phyloP scores from a whole-genome alignment of 129 eudicot genomes.

The Ambrosia trifida region DNA sequence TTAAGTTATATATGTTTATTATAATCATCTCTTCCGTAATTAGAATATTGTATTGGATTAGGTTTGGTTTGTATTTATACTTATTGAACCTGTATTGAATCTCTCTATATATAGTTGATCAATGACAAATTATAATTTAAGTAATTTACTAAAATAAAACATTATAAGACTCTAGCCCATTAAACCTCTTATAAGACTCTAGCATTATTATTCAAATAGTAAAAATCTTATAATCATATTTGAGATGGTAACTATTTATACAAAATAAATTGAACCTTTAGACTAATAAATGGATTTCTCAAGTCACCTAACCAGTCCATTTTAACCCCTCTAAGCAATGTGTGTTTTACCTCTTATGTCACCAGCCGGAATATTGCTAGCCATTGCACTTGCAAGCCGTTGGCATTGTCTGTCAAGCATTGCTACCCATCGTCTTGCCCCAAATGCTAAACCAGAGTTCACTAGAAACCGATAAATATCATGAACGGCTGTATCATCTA shows the following conservation, averaged over 20 bases:
- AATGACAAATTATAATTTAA: no score
- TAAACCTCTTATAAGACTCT: background rate
- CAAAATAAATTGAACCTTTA: no score
- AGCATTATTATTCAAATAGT: no score
- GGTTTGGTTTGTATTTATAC: no score
- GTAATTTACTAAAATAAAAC: no score
- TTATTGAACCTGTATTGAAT: no score
- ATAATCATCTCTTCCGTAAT: no score
- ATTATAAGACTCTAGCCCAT: background rate
- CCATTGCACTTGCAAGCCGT: constrained; percentile 46
- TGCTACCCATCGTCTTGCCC: constrained; percentile 61
- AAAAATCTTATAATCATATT: no score
- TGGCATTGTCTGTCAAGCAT: constrained; percentile 51
- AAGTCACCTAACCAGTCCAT: background rate
- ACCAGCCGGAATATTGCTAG: constrained; percentile 28
- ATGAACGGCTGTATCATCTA: constrained; percentile 44
- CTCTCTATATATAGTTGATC: no score
- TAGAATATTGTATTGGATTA: no score
- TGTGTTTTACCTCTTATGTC: constrained; percentile 31
- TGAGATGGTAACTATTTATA: no score
- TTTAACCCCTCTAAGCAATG: background rate
- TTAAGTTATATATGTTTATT: no score
- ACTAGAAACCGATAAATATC: constrained; percentile 41
- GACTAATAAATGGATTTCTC: background rate
- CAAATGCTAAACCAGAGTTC: constrained; percentile 57